These are phyloP conservation scores for Phlyctochytrium arcticum DNA, from an alignment of 192 early-diverging fungal species.

Conservation along the genomic window DNA sequence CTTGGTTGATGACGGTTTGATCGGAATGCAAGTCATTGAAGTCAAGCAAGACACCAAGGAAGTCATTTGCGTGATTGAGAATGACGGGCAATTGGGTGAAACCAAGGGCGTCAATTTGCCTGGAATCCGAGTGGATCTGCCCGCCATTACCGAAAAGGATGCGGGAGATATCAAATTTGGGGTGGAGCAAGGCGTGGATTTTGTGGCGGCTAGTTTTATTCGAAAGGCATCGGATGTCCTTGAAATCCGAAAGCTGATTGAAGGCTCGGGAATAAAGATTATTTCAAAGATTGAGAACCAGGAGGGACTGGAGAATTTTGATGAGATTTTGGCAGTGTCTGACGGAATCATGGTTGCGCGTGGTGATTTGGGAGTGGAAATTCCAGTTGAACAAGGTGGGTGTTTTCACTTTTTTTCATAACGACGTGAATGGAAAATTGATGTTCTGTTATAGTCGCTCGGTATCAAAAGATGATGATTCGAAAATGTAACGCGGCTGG, in stretches of 20 bases:
- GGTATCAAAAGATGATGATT: constrained; percentile 96
- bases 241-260: constrained; percentile 81
- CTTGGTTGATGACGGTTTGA: constrained; percentile 52
- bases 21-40: constrained; percentile 40
- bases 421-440: constrained; percentile 24
- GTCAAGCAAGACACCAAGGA: constrained; percentile 25
- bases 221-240: constrained; percentile 85
- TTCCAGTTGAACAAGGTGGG: constrained; percentile 78
- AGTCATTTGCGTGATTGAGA: constrained; percentile 52
- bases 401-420: neutral
- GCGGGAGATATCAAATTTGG: constrained; percentile 87
- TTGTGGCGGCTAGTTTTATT: constrained; percentile 96
- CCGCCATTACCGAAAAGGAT: constrained; percentile 95
- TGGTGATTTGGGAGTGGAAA: constrained; percentile 97
- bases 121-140: constrained; percentile 83
- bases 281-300: constrained; percentile 98
- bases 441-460: constrained; percentile 31
- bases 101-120: constrained; percentile 98
- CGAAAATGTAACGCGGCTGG: constrained; percentile 96
- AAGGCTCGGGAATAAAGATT: constrained; percentile 85
- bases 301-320: constrained; percentile 98
- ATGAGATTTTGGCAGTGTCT: constrained; percentile 87
- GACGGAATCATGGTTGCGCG: constrained; percentile 99
- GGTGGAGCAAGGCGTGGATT: constrained; percentile 89
- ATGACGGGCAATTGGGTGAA: constrained; percentile 82